Evolutionary conservation across 2,329 filamentous ascomycete species (phyloP), one percentile per base, ranked within the genome.

Genomic region (Neophaeococcomyces mojaviensis): DNA sequence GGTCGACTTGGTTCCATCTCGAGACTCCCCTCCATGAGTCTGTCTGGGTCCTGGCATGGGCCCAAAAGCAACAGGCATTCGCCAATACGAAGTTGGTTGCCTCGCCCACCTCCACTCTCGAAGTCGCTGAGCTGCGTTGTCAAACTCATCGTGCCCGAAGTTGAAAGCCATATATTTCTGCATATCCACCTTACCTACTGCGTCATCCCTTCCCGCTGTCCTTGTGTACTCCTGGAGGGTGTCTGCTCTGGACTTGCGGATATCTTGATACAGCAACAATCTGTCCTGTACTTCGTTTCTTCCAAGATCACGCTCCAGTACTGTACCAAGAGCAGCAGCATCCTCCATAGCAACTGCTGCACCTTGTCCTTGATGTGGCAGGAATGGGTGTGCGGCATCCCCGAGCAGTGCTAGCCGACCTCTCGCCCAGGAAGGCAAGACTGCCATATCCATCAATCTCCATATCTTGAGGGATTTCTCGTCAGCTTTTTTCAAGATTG

Each of bases 301-400:
- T 0, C 57, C 46, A 0, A 73, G 73, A 0, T 70, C 72, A 0
- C 54, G 51, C 0, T 73, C 71, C 0, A 86, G 64, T 5, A 86
- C 66, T 1, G 74, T 72, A 1, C 69, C 72, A 0, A 86, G 58
- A 0, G 79, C 72, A 0, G 74, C 76, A 0, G 74, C 81, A 50
- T 86, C 82, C 58, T 86, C 82, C 35, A 86, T 83, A 0, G 82
- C 82, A 47, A 77, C 68, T 0, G 65, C 79, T 7, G 73, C 81
- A 2, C 80, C 81, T 57, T 82, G 78, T 0, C 73, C 79, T 61
- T 79, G 77, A 49, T 79, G 74, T 12, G 80, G 82, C 0, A 80
- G 64, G 55, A 85, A 84, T 0, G 82, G 80, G 58, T 86, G 82
- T 0, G 79, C 82, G 0, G 81, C 79, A 58, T 86, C 82, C 0